Conservation (phyloP, 169 alveolate genomes). For the Babesia divergens region DNA sequence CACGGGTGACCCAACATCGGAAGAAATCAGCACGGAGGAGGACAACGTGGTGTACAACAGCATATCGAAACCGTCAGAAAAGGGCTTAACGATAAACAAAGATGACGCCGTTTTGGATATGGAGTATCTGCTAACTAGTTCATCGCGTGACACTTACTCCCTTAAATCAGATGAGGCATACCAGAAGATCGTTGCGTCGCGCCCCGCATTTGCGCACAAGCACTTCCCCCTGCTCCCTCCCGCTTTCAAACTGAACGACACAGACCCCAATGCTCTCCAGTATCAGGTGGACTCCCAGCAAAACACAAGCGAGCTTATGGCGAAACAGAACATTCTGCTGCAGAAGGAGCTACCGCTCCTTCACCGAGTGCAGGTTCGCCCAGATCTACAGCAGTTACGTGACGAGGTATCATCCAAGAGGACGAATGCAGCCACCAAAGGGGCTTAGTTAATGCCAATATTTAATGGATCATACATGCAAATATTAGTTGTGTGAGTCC, state of each 20-base stretch:
- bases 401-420: background rate
- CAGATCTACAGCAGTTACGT: conserved; percentile 41
- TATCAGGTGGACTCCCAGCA: conserved; percentile 23
- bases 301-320: conserved; percentile 29
- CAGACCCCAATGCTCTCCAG: background rate
- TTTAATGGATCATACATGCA: background rate
- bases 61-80: conserved; percentile 6
- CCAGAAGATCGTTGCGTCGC: conserved; percentile 53
- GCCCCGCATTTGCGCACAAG: conserved; percentile 55
- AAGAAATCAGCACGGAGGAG: background rate
- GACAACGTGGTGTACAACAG: conserved; percentile 14
- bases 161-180: conserved; percentile 56
- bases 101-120: conserved; percentile 26
- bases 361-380: conserved; percentile 59
- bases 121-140: conserved; percentile 36
- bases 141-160: conserved; percentile 48
- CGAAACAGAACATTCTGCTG: conserved; percentile 50
- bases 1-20: conserved; percentile 1
- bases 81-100: background rate
- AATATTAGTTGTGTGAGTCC: background rate
- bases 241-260: conserved; percentile 23
- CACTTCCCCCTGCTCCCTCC: conserved; percentile 66
- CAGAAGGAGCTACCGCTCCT: conserved; percentile 59
- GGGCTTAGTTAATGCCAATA: background rate
- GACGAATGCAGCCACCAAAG: background rate